phyloP scores from a whole-genome alignment of 495 filamentous ascomycete species.

The Neurospora sp. region DNA sequence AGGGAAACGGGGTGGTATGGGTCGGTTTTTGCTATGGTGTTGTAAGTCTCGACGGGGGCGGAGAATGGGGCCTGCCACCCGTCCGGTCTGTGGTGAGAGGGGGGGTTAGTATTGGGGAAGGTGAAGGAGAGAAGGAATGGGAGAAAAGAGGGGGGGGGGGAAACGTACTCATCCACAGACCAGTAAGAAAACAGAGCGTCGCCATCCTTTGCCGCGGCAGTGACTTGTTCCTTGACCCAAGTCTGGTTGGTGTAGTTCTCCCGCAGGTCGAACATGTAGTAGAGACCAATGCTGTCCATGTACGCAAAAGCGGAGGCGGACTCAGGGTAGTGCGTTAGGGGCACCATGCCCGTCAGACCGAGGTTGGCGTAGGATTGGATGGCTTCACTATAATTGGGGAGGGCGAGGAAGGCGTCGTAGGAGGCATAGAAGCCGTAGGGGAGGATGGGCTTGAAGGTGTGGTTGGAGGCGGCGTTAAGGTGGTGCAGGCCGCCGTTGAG shows the following conservation, averaged over 20 bases:
- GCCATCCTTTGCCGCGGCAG: conserved; percentile 32
- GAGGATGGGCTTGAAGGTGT: conserved; percentile 39
- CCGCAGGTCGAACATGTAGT: conserved; percentile 56
- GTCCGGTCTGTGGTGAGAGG: conserved; percentile 34
- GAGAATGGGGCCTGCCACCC: conserved; percentile 51
- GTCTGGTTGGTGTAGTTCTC: conserved; percentile 49
- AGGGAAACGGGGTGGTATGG: conserved; percentile 59
- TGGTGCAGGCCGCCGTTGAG: conserved; percentile 43
- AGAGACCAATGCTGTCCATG: conserved; percentile 47
- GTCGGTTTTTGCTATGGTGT: too few species aligned
- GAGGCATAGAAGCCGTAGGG: conserved; percentile 57
- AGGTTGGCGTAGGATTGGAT: conserved; percentile 42
- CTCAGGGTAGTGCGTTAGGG: conserved; percentile 25
- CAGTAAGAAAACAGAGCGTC: conserved; percentile 56
- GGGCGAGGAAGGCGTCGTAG: conserved; percentile 44
- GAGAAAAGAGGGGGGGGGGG: too few species aligned
- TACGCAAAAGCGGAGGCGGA: conserved; percentile 41
- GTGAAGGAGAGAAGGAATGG: too few species aligned
- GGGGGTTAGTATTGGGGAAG: too few species aligned
- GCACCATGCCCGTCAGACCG: conserved; percentile 34
- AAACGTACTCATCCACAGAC: conserved; percentile 46
- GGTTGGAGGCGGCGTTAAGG: conserved; percentile 25
- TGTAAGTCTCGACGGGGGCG: conserved; percentile 22
- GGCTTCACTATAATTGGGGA: conserved; percentile 24
- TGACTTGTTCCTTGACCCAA: conserved; percentile 41